These are phyloP conservation scores for Globisporangium radiosum DNA, from an alignment of 352 stramenopile species.

Conservation along the genomic window DNA sequence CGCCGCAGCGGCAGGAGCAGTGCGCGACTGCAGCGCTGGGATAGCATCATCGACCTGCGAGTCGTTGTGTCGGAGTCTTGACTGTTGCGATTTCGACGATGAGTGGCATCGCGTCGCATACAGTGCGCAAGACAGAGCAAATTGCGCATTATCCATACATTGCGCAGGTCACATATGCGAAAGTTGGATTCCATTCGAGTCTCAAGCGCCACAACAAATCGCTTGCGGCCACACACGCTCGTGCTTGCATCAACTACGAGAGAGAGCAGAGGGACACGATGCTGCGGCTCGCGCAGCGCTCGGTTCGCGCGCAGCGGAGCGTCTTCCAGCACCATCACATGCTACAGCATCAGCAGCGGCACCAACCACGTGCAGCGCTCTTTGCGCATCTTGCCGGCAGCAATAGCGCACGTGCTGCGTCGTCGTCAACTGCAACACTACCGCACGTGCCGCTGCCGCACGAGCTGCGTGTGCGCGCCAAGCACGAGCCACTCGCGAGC, in stretches of 20 bases:
- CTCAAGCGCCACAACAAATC: background rate
- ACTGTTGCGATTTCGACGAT: no score
- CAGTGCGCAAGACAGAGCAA: no score
- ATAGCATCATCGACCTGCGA: no score
- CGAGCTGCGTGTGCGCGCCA: constrained; percentile 48
- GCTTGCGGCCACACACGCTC: constrained; percentile 4
- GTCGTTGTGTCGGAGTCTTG: no score
- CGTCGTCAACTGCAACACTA: background rate
- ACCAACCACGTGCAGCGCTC: constrained; percentile 5
- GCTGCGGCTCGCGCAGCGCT: constrained; percentile 9
- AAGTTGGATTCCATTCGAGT: no score
- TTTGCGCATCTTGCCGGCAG: constrained; percentile 4
- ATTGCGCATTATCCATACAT: no score
- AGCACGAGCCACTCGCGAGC: constrained; percentile 36
- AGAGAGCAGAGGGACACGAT: background rate
- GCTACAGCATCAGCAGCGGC: background rate
- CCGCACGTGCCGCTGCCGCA: constrained; percentile 25
- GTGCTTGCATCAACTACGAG: no score
- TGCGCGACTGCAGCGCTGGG: background rate
- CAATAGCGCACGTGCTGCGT: background rate
- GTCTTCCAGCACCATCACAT: background rate
- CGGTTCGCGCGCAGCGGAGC: constrained; percentile 2
- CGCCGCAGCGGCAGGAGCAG: background rate
- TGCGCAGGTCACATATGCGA: no score
- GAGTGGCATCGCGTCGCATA: no score